These are phyloP conservation scores for Erodium maritimum DNA, from an alignment of 345 rosid genomes.

Conservation along the genomic window DNA sequence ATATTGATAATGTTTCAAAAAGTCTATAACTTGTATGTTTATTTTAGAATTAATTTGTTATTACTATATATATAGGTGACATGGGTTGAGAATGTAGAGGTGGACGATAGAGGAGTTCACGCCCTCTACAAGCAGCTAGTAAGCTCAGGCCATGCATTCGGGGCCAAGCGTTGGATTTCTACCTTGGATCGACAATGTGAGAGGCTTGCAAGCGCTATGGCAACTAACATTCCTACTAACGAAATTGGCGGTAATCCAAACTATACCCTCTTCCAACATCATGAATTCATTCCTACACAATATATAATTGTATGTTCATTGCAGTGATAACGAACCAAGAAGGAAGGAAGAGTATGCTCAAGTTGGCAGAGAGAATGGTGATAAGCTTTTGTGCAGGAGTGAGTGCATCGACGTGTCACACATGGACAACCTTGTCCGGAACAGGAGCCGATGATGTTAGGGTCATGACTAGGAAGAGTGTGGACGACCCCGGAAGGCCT, in stretches of 20 bases:
- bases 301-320: too few relatives aligned
- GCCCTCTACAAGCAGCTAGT: slow-evolving; percentile 50
- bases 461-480: slow-evolving; percentile 67
- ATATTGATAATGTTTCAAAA: neutral
- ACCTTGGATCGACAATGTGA: slow-evolving; percentile 75
- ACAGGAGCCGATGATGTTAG: slow-evolving; percentile 62
- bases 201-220: slow-evolving; percentile 59
- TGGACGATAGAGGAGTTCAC: slow-evolving; percentile 59
- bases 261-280: too few relatives aligned
- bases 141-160: slow-evolving; percentile 59
- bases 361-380: slow-evolving; percentile 68
- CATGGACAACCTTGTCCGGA: slow-evolving; percentile 57
- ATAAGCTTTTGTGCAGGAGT: slow-evolving; percentile 67
- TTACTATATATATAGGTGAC: slow-evolving; percentile 36
- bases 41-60: too few relatives aligned
- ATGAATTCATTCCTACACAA: too few relatives aligned
- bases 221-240: slow-evolving; percentile 34
- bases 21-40: too few relatives aligned
- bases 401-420: slow-evolving; percentile 50
- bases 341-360: slow-evolving; percentile 63
- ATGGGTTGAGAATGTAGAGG: slow-evolving; percentile 92
- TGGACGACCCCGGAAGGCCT: slow-evolving; percentile 79
- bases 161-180: slow-evolving; percentile 88
- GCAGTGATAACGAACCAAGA: slow-evolving; percentile 56
- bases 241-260: slow-evolving; percentile 39